Base-by-base conservation (phyloP, 2,329 filamentous ascomycete genomes). In the Aspergillus ochraceoroseus region DNA sequence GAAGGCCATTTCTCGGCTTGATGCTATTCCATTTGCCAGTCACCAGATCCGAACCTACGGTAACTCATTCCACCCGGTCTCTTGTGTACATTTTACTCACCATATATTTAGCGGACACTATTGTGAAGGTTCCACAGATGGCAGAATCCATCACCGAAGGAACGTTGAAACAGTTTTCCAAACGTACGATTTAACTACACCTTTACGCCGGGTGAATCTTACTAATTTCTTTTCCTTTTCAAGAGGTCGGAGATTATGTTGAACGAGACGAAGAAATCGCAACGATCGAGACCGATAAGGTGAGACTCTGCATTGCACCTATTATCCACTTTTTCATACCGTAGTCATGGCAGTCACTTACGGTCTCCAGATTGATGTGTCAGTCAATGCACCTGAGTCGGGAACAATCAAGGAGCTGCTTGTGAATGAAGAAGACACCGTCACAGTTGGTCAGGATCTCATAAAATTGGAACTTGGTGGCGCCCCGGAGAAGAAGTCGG, bases 231-330 rank as follows among this genome's bases (percentile, higher is more conserved):
- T n/a, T n/a, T n/a, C n/a, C n/a, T n/a, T n/a, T n/a, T 4, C 17
- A 32, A 79, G 75, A 90, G 70, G 74, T 95, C 56, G 92, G 92
- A 59, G 92, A 98, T 65, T 89, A 81, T 57, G 89, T 98, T 37
- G 88, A 94, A 72, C 83, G 83, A 58, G 92, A 98, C 62, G 92
- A 96, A 70, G 92, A 98, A 67, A 90, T 98, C 65, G 92, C 92
- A 20, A 95, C 90, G 34, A 98, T 98, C 61, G 92, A 98, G 71
- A 98, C 92, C 9, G 92, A 98, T 77, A 98, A 98, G 82, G 87
- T 87, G 71, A 48, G 64, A 41, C 15, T 18, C 11, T 4, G 5
- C 1, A 9, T 8, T 9, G 7, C 7, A 3, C 27, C 13, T 8
- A 12, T 12, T n/a, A 7, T 15, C 8, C 5, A 22, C 11, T 17